Evolutionary conservation across 2,329 filamentous ascomycete species (phyloP).

Genomic region (Claviceps cyperi): DNA sequence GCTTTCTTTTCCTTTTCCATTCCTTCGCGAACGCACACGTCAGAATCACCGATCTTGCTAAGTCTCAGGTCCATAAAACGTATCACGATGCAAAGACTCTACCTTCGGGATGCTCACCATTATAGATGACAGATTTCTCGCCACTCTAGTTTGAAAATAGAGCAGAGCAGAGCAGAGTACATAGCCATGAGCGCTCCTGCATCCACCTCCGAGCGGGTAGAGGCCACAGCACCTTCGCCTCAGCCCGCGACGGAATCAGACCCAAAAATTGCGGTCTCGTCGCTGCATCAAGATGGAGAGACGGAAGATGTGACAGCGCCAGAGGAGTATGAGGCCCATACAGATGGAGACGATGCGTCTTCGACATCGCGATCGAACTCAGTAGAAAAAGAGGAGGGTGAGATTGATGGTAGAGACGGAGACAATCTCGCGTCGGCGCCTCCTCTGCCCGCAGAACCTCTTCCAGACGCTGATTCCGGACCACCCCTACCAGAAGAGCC

Average conservation of each 20-base stretch:
- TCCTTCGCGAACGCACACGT: background rate
- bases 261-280: background rate
- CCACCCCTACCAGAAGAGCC: slow-evolving; percentile 30
- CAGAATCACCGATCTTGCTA: slow-evolving; percentile 12
- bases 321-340: background rate
- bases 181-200: slow-evolving; percentile 4
- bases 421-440: slow-evolving; percentile 5
- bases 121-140: slow-evolving; percentile 18
- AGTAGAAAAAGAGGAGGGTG: slow-evolving; percentile 3
- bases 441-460: slow-evolving; percentile 23
- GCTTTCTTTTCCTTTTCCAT: background rate
- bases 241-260: slow-evolving; percentile 6
- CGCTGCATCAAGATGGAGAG: slow-evolving; percentile 7
- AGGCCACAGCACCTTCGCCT: slow-evolving; percentile 2
- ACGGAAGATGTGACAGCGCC: slow-evolving; percentile 1
- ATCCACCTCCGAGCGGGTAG: background rate
- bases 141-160: slow-evolving; percentile 4
- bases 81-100: slow-evolving; percentile 19
- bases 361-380: background rate
- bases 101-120: slow-evolving; percentile 23
- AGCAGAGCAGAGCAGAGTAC: slow-evolving; percentile 1
- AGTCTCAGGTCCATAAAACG: slow-evolving; percentile 23
- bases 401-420: slow-evolving; percentile 1
- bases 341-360: background rate
- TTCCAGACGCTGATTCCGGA: slow-evolving; percentile 7